Percentiles rank a stretch among this genome's conserved stretches.
These are phyloP conservation scores for Spathaspora boniae DNA, from an alignment of 805 yeast species.

Conservation along the genomic window DNA sequence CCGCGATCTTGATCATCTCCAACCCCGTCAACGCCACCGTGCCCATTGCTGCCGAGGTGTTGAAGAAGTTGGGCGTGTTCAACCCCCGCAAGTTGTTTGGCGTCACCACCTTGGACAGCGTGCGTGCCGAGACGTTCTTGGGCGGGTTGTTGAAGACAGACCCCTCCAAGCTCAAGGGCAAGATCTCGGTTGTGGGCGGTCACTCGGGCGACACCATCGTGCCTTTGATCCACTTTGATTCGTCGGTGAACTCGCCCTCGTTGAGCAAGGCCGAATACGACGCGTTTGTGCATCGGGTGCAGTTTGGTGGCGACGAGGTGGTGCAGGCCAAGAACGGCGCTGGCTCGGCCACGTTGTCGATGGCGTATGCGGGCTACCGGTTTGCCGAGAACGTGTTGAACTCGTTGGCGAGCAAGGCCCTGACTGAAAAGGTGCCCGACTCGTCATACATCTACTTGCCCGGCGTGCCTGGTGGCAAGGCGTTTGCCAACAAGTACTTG, in stretches of 20 bases:
- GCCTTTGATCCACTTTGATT: conserved; percentile 28
- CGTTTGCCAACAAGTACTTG: conserved; percentile 32
- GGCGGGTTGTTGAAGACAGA: conserved; percentile 31
- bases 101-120: conserved; percentile 44
- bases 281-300: conserved; percentile 40
- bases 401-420: conserved; percentile 22
- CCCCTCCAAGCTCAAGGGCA: conserved; percentile 34
- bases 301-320: conserved; percentile 89
- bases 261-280: conserved; percentile 16
- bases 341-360: conserved; percentile 92
- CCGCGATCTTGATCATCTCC: conserved; percentile 43
- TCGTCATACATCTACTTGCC: conserved; percentile 53
- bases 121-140: conserved; percentile 45
- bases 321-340: conserved; percentile 93
- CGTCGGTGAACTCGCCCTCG: conserved; percentile 12
- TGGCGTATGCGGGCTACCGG: conserved; percentile 92
- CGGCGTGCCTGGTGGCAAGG: conserved; percentile 47
- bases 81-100: conserved; percentile 45
- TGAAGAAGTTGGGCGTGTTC: conserved; percentile 44
- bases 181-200: conserved; percentile 43
- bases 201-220: conserved; percentile 47
- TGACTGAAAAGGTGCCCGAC: conserved; percentile 32
- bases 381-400: conserved; percentile 56
- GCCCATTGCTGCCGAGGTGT: conserved; percentile 47
- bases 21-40: conserved; percentile 48